Base-by-base conservation (phyloP, 73 alveolate genomes). In the Paramecium tetraurelia region DNA sequence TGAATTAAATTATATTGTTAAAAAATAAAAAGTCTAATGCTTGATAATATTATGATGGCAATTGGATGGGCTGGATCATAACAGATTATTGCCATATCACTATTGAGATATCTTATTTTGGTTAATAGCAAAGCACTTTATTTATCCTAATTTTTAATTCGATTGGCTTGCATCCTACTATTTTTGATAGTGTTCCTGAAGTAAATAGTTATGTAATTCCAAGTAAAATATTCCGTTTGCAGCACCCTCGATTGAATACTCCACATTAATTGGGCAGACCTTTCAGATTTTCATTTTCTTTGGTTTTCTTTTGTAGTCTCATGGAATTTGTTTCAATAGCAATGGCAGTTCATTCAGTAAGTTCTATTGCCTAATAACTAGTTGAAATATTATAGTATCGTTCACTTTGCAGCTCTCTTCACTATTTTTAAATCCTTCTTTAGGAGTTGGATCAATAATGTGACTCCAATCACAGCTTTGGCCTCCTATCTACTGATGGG, bases 361-460 rank as follows among this genome's bases (percentile, higher is more conserved):
- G 22, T 44, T 43, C 29, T 31, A 44, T 21, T 31, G 16, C 20
- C 24, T 46, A 80, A 63, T 24, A 14, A 40, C 9, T 75, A 75
- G 87, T 14, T 75, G 8, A 33, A 80, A 29, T 80, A 80, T 48
- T 80, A 80, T 80, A 80, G 50, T 44, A 46, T 80, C 1, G 90
- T 80, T 5, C 90, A 80, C 29, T 80, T 43, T 46, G 33, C 46
- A 22, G 75, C 90, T 11, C 44, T 80, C 10, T 80, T 44, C 38
- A 21, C 48, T 11, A 44, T 80, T 8, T 80, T 80, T 48, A 2
- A 24, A 80, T 59, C 90, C 12, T 80, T 80, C 16, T 80, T 80
- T 46, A 41, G 90, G 43, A 44, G 76, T 43, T 80, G 90, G 90
- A 80, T 80, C 31, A 46, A 80, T 80, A 80, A 80, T 48, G 90